phyloP scores from a whole-genome alignment of 2,329 filamentous ascomycete genomes.

The Colletotrichum sp. region DNA sequence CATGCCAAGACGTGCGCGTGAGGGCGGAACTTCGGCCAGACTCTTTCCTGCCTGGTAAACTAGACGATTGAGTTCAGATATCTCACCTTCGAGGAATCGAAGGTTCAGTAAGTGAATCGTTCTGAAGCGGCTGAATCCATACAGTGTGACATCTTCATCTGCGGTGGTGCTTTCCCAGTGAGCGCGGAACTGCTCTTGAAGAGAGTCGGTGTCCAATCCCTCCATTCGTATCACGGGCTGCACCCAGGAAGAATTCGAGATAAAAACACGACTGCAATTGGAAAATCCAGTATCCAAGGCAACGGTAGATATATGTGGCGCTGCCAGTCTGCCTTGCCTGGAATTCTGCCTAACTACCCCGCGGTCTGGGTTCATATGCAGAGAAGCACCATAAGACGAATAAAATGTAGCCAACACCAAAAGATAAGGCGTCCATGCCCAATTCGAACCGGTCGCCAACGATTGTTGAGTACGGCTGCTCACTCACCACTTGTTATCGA shows the following conservation, averaged over 20 bases:
- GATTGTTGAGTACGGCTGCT: fast-evolving
- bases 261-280: not conserved
- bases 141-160: not conserved
- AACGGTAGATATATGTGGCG: not conserved
- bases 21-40: not conserved
- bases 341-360: not conserved
- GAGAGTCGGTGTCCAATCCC: not conserved
- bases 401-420: not conserved
- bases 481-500: not conserved
- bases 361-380: not conserved
- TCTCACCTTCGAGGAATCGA: not conserved
- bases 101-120: not conserved
- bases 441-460: not conserved
- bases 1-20: not conserved
- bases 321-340: not conserved
- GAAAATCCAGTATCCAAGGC: not conserved
- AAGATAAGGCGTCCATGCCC: not conserved
- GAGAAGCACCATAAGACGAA: not conserved
- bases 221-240: not conserved
- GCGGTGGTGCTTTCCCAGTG: not conserved
- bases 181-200: not conserved
- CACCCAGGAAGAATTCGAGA: not conserved
- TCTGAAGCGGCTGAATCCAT: not conserved
- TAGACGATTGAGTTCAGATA: not conserved
- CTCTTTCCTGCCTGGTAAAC: not conserved